Percentiles rank a stretch among this genome's conserved stretches.
phyloP scores from a whole-genome alignment of 345 rosid genomes.

The Barbarea vulgaris region DNA sequence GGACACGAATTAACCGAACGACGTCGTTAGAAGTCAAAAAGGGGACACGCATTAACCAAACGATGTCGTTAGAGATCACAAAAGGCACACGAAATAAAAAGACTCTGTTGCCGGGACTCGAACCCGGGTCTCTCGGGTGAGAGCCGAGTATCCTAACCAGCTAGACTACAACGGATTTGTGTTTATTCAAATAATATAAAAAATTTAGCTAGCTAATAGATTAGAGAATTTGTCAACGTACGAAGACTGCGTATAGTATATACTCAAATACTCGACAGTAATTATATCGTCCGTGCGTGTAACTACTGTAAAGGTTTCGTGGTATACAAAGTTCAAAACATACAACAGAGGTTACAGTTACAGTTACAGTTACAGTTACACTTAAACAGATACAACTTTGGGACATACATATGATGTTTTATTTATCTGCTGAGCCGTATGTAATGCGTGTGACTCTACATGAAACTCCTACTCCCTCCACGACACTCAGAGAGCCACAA shows the following conservation, averaged over 20 bases:
- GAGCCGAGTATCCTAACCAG: constrained; percentile 78
- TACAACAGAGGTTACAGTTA: constrained; percentile 6
- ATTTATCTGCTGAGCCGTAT: not conserved
- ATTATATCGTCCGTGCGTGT: not conserved
- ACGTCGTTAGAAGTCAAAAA: too few species aligned
- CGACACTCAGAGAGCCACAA: constrained; percentile 90
- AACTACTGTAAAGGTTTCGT: not conserved
- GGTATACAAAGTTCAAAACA: constrained; percentile 2
- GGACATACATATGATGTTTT: constrained; percentile 18
- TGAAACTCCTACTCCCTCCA: constrained; percentile 27
- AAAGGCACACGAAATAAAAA: not conserved
- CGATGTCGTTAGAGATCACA: not conserved
- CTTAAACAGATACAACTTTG: constrained; percentile 29
- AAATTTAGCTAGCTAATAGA: too few species aligned
- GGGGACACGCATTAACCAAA: not conserved
- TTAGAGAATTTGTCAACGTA: too few species aligned
- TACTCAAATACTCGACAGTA: not conserved
- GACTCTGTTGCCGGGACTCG: too few species aligned
- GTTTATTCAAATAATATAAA: not conserved
- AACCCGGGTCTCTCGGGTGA: constrained; percentile 75
- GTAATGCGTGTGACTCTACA: not conserved
- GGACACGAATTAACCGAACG: not conserved
- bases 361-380: not conserved
- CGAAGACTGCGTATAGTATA: too few species aligned
- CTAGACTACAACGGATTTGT: constrained; percentile 49